These are phyloP conservation scores for Glycine latifolia DNA, from an alignment of 306 rosid genomes.

Conservation along the genomic window DNA sequence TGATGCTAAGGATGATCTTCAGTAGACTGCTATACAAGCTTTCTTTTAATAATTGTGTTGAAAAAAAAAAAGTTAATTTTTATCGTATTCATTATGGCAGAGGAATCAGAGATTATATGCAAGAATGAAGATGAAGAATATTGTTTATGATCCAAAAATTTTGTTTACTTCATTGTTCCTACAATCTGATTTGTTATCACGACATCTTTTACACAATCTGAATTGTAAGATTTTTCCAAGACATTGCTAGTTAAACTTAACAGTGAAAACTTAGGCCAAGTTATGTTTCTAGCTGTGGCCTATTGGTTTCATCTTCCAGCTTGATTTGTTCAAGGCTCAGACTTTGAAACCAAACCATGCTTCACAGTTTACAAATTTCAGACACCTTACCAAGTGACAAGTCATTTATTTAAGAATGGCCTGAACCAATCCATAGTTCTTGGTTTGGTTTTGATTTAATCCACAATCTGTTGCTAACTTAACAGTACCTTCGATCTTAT, in stretches of 20 bases:
- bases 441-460: not conserved
- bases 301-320: slow-evolving; percentile 9
- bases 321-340: slow-evolving; percentile 9
- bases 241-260: not conserved
- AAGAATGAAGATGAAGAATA: too few species aligned
- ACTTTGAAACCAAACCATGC: not conserved
- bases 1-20: not conserved
- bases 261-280: not conserved
- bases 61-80: not conserved
- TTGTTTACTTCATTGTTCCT: too few species aligned
- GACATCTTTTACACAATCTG: too few species aligned
- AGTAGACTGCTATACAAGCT: not conserved
- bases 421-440: not conserved
- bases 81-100: not conserved
- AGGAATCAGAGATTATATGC: not conserved
- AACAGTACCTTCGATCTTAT: slow-evolving; percentile 4
- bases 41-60: not conserved
- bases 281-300: slow-evolving; percentile 1
- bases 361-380: not conserved
- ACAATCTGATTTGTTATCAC: too few species aligned
- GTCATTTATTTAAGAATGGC: not conserved
- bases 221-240: not conserved
- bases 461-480: not conserved
- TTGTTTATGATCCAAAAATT: too few species aligned
- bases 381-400: slow-evolving; percentile 9